These are phyloP conservation scores for Incumbomyces lentus DNA, from an alignment of 2,329 filamentous ascomycete genomes.

Conservation along the genomic window DNA sequence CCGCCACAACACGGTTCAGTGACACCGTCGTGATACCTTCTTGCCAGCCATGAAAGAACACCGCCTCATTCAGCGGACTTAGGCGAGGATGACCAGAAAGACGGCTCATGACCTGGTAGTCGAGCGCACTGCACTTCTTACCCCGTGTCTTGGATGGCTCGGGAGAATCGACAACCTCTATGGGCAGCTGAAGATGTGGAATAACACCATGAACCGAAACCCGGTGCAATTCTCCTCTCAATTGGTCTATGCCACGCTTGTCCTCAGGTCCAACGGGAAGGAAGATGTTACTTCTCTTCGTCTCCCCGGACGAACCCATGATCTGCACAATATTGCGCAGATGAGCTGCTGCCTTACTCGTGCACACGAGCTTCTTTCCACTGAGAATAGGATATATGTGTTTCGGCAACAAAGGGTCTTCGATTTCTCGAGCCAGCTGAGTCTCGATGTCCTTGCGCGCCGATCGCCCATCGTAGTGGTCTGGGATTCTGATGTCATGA, in stretches of 20 bases:
- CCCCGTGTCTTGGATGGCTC: conserved; percentile 8
- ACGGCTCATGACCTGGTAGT: neutral
- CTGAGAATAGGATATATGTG: conserved; percentile 54
- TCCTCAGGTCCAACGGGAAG: conserved; percentile 38
- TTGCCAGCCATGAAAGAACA: conserved; percentile 64
- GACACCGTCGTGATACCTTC: conserved; percentile 55
- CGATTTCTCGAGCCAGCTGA: conserved; percentile 55
- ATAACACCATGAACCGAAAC: conserved; percentile 38
- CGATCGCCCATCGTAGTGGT: conserved; percentile 40
- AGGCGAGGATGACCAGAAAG: conserved; percentile 28
- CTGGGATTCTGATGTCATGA: conserved; percentile 24
- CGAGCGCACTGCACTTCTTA: neutral
- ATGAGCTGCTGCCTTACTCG: conserved; percentile 51
- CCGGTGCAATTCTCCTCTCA: conserved; percentile 34
- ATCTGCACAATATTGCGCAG: conserved; percentile 57
- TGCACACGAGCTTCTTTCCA: conserved; percentile 52
- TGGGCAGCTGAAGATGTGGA: conserved; percentile 48
- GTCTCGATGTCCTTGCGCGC: conserved; percentile 48
- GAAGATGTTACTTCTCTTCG: conserved; percentile 48
- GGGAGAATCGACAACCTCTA: conserved; percentile 44
- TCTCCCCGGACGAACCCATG: conserved; percentile 54
- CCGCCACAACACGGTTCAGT: conserved; percentile 58
- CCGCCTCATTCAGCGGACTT: conserved; percentile 54
- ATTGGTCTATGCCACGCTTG: conserved; percentile 29
- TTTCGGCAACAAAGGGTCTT: conserved; percentile 49